Percentiles rank a stretch among this genome's conserved stretches.
Conservation (phyloP, 1,139 yeast genomes). For the Nadsonia commutata region DNA sequence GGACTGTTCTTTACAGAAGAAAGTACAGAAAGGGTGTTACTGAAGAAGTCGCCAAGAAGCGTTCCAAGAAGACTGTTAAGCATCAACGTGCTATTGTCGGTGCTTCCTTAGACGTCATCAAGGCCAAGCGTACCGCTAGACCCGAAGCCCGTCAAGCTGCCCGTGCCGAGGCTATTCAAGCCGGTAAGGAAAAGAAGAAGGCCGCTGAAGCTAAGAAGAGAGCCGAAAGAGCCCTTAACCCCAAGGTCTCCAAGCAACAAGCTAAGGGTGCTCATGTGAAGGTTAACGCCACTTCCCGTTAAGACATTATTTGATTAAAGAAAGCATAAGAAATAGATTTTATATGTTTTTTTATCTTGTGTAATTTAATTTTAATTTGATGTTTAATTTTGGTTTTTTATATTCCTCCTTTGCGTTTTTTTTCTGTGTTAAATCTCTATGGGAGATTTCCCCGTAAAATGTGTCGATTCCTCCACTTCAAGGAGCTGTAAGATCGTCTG, state of each 20-base stretch:
- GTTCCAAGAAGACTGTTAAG: constrained; percentile 95
- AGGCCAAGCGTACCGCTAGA: constrained; percentile 91
- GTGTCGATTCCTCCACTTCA: no score
- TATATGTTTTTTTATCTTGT: no score
- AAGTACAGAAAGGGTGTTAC: constrained; percentile 99
- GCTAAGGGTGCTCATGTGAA: constrained; percentile 31
- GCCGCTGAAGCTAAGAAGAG: constrained; percentile 86
- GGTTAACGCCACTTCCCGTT: constrained; percentile 94
- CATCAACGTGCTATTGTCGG: constrained; percentile 98
- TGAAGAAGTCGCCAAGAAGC: constrained; percentile 96
- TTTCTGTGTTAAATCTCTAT: no score
- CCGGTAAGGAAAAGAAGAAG: constrained; percentile 94
- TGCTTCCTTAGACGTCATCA: constrained; percentile 95
- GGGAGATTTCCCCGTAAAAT: no score
- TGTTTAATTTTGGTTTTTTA: no score
- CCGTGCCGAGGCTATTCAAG: constrained; percentile 80
- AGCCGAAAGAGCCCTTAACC: constrained; percentile 79
- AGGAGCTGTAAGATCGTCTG: no score
- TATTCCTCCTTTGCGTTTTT: no score
- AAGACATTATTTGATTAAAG: no score
- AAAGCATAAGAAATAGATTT: no score
- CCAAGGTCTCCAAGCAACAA: constrained; percentile 36
- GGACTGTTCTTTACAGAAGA: constrained; percentile 99
- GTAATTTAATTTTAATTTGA: no score
- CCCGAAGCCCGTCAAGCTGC: constrained; percentile 98